Percentiles rank a stretch among this genome's conserved stretches.
These are phyloP conservation scores for Emericellopsis cladophorae DNA, from an alignment of 2,329 filamentous ascomycete species.

Conservation along the genomic window DNA sequence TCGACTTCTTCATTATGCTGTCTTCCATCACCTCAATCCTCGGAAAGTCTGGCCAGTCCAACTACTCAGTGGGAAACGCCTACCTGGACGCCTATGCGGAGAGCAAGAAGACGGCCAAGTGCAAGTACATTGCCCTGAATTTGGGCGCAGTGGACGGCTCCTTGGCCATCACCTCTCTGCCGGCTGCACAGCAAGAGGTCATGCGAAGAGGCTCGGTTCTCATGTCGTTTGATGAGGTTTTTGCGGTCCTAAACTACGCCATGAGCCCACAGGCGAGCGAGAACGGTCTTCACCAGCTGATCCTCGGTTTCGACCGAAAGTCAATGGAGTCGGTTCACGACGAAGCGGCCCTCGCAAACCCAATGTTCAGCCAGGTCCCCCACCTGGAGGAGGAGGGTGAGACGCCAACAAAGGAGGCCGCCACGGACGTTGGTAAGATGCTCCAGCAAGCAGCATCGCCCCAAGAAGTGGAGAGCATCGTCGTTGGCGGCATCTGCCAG, in stretches of 20 bases:
- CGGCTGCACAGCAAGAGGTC: neutral
- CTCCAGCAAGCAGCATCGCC: neutral
- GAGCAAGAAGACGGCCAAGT: neutral
- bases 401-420: neutral
- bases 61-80: constrained; percentile 22
- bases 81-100: constrained; percentile 19
- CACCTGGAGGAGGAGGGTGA: neutral
- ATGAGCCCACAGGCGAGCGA: neutral
- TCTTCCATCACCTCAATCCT: constrained; percentile 22
- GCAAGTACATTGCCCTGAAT: neutral
- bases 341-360: too few species aligned
- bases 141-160: neutral
- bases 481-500: neutral
- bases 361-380: too few species aligned
- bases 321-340: too few species aligned
- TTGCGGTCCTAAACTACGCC: neutral
- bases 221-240: neutral
- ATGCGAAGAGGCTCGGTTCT: neutral
- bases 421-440: neutral
- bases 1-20: constrained; percentile 26
- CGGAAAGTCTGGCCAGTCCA: constrained; percentile 21
- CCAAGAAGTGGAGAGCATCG: neutral
- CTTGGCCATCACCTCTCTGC: neutral
- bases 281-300: neutral
- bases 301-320: too few species aligned